Percentiles rank a stretch among this genome's conserved stretches.
Evolutionary conservation across 1,284 basidiomycete species (phyloP).

Genomic region (Cutaneotrichosporon sp.): DNA sequence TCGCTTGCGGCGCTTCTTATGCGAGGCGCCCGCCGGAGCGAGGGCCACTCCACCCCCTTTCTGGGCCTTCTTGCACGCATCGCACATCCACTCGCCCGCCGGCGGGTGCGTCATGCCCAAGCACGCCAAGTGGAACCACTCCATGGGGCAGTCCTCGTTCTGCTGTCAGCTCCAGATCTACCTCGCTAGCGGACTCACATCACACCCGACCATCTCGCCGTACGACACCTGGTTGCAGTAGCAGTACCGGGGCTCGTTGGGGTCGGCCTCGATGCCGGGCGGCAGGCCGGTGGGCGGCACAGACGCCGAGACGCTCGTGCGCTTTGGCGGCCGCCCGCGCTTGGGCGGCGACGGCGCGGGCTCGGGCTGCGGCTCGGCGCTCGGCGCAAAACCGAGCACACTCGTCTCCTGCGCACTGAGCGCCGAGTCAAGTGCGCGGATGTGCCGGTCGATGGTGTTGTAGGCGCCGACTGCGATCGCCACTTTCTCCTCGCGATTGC

Average conservation of each 20-base stretch:
- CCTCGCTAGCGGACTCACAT: constrained; percentile 26
- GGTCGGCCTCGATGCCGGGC: constrained; percentile 15
- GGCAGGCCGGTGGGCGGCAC: constrained; percentile 14
- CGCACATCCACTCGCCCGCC: constrained; percentile 48
- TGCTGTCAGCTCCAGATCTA: background rate
- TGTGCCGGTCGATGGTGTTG: constrained; percentile 58
- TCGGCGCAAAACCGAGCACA: constrained; percentile 40
- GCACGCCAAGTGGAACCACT: constrained; percentile 56
- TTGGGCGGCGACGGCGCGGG: constrained; percentile 16
- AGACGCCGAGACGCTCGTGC: background rate
- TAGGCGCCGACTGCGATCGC: constrained; percentile 57
- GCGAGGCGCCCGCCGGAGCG: background rate
- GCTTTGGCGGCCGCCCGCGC: background rate
- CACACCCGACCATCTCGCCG: constrained; percentile 54
- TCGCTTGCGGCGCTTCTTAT: constrained; percentile 14
- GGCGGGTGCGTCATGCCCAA: constrained; percentile 41
- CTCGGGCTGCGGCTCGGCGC: constrained; percentile 22
- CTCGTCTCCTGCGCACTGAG: constrained; percentile 47
- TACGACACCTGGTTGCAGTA: constrained; percentile 57
- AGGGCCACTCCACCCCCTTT: background rate
- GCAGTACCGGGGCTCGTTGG: constrained; percentile 58
- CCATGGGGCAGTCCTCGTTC: constrained; percentile 57
- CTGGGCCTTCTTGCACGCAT: constrained; percentile 37
- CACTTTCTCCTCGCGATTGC: constrained; percentile 57
- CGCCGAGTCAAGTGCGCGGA: constrained; percentile 57